Evolutionary conservation across 331 rosid genomes (phyloP), one percentile per base, ranked within the genome.

Genomic region (Phaseolus coccineus): DNA sequence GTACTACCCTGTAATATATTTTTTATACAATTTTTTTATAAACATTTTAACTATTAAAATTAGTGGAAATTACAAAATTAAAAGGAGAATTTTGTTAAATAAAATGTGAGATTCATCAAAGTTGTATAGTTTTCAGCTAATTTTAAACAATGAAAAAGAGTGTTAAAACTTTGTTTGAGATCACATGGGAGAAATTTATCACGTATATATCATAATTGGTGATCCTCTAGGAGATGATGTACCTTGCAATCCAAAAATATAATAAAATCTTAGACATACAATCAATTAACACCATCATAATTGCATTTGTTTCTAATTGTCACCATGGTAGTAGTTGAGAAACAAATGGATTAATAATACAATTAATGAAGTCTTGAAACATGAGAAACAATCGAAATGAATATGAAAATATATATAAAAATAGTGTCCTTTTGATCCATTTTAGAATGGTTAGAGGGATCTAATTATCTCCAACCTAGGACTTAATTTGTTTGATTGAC

Each of bases 401-500:
- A 64, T 75, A 2, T 79, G 31, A 72, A 0, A 9, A 42, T 42
- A 51, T 25, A 47, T 35, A 19, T 46, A 46, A 46, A 19, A 35
- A 37, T 42, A 9, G 0, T 58, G 27, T 69, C 14, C 63, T 14
- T 25, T 65, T 33, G 47, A 28, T 33, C 71, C 72, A 39, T 13
- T 10, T 15, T 37, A 19, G 61, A 78, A 79, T 73, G 77, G 70
- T 69, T 77, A 67, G 65, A 63, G 63, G 30, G 55, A 57, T 76
- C 40, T 53, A 57, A 65, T 71, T 33, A 77, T 66, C 57, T 52
- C 74, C 58, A 80, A 72, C 69, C 68, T 25, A 39, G 35, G 24
- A 39, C 9, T 50, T 51, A 22, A 31, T 40, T 56, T 73, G 37
- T 56, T 30, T 77, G 5, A 1, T 22, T 8, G 62, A 59, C 39